Percentiles rank a stretch among this genome's conserved stretches.
Evolutionary conservation across 2,329 filamentous ascomycete species (phyloP).

Genomic region (Podosphaera fusca): DNA sequence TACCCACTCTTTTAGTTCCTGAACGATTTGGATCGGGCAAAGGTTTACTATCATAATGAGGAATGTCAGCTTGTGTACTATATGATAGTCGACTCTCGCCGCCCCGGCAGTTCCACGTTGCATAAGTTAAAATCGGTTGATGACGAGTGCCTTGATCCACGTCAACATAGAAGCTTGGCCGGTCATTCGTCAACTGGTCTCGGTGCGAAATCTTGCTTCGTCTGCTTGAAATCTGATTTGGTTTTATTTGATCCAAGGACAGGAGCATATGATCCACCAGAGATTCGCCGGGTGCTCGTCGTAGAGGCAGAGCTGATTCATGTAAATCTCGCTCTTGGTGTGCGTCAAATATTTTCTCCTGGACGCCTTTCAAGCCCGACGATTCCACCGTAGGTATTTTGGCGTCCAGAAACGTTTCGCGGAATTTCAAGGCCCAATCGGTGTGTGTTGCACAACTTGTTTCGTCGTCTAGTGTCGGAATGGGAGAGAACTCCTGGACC

Average conservation of each 20-base stretch:
- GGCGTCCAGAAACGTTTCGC: neutral
- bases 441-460: neutral
- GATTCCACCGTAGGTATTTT: neutral
- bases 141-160: conserved; percentile 14
- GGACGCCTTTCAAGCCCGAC: neutral
- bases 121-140: conserved; percentile 11
- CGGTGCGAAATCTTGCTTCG: conserved; percentile 8
- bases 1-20: conserved; percentile 57
- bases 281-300: conserved; percentile 63
- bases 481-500: neutral
- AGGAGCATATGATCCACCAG: conserved; percentile 90
- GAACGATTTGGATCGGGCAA: conserved; percentile 27
- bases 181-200: conserved; percentile 10
- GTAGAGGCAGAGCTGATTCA: conserved; percentile 59
- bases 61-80: conserved; percentile 35
- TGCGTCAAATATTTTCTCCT: neutral
- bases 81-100: conserved; percentile 28
- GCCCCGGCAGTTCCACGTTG: conserved; percentile 7
- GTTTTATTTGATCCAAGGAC: conserved; percentile 58
- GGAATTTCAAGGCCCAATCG: neutral
- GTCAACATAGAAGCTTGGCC: conserved; percentile 12
- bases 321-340: conserved; percentile 23
- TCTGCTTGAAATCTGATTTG: conserved; percentile 17
- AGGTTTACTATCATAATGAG: conserved; percentile 28
- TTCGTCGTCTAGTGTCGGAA: neutral